Base-by-base conservation (phyloP, 2,329 filamentous ascomycete genomes). In the Penicillium sp. region DNA sequence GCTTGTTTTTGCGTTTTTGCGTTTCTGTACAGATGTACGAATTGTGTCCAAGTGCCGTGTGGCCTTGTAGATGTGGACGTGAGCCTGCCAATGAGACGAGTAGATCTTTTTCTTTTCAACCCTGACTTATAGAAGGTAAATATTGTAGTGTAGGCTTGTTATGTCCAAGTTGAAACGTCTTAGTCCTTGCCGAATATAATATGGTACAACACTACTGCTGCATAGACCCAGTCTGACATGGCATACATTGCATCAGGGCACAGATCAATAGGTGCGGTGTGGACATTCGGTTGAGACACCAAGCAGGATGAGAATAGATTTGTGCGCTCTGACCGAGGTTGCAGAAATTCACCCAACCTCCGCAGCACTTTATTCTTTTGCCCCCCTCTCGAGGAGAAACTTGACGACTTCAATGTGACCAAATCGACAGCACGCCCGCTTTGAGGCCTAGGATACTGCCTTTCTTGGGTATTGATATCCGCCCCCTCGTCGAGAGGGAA, bases 1-100 rank as follows among this genome's bases (percentile, higher is more conserved):
- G 26, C 33, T 19, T 43, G 13, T 38, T 45, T 34, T 47, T 49
- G 17, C 45, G 41, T 49, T 32, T 53, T 10, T 48, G 31, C 34
- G 33, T 31, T 45, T 51, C 41, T 59, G 52, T 59, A 60, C 57
- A 60, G 49, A 56, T 49, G 53, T 54, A 34, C 52, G 33, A 43
- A 45, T 29, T 51, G 31, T 48, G 47, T 45, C 32, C 47, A 45
- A 43, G 43, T 48, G 33, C 21, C 33, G 17, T 37, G 17, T 45
- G 44, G 38, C 32, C 44, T 40, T 51, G 45, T 48, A 48, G 47
- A 48, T 35, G 21, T 46, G 37, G 42, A 50, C 35, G n/a, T 19
- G 50, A 48, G 46, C 38, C 28, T 34, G 45, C 44, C 48, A 60
- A 60, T 60, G 48, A 52, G 45, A 60, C 29, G 34, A 52, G 52